A percentile compares a stretch with the other conserved stretches of the same genome.
phyloP scores from a whole-genome alignment of 1,139 yeast genomes.

The Pichia sp. region DNA sequence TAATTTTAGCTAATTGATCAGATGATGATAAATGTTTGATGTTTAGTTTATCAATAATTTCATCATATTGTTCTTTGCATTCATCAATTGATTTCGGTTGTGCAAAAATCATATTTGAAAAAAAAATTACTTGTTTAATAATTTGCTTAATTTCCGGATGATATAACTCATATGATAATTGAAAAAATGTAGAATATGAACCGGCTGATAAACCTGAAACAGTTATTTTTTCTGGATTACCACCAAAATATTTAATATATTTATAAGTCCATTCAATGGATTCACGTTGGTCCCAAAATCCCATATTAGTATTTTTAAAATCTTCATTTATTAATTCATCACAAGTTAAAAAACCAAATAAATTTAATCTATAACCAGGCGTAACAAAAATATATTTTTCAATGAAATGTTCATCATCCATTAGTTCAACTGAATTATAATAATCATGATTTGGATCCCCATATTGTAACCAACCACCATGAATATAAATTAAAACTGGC shows the following conservation, averaged over 20 bases:
- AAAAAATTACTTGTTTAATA: slow-evolving; percentile 32
- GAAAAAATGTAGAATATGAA: slow-evolving; percentile 33
- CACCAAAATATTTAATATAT: slow-evolving; percentile 31
- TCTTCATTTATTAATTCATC: slow-evolving; percentile 29
- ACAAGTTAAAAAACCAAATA: slow-evolving; percentile 35
- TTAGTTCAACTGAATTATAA: slow-evolving; percentile 22
- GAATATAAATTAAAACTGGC: slow-evolving; percentile 37
- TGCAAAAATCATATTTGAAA: slow-evolving; percentile 32
- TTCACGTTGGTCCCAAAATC: slow-evolving; percentile 38
- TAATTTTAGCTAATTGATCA: slow-evolving; percentile 16
- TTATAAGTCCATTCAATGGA: slow-evolving; percentile 36
- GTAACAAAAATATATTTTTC: slow-evolving; percentile 33
- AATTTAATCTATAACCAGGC: slow-evolving; percentile 36
- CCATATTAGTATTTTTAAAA: slow-evolving; percentile 32
- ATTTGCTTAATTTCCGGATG: slow-evolving; percentile 32
- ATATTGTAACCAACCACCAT: slow-evolving; percentile 39
- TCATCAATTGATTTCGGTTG: slow-evolving; percentile 35
- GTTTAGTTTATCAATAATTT: slow-evolving; percentile 24
- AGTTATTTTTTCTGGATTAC: slow-evolving; percentile 29
- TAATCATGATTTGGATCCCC: slow-evolving; percentile 30
- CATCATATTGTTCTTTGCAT: slow-evolving; percentile 33
- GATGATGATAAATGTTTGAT: slow-evolving; percentile 13
- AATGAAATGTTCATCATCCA: slow-evolving; percentile 27
- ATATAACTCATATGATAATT: slow-evolving; percentile 34
- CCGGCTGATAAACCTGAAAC: slow-evolving; percentile 33